phyloP scores from a whole-genome alignment of 805 yeast genomes.

The Clavispora asparagi region DNA sequence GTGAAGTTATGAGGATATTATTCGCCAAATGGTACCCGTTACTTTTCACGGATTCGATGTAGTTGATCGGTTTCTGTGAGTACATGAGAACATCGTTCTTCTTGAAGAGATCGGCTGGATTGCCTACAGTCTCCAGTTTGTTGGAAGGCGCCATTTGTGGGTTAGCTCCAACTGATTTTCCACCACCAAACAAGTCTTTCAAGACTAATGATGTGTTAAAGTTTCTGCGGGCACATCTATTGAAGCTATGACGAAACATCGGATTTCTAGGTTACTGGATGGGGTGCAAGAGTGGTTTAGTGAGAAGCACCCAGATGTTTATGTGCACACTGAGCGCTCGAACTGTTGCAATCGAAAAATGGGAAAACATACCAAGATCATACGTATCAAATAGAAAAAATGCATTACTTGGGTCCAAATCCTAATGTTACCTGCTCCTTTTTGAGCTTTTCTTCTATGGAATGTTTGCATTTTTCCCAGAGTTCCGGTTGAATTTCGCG shows the following conservation, averaged over 20 bases:
- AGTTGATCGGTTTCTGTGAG: slow-evolving; percentile 38
- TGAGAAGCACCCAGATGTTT: not conserved
- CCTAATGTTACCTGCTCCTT: not conserved
- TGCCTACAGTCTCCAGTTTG: slow-evolving; percentile 34
- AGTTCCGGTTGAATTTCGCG: slow-evolving; percentile 13
- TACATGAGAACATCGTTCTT: slow-evolving; percentile 40
- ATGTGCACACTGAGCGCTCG: not conserved
- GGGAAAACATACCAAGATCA: no score
- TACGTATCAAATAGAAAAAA: not conserved
- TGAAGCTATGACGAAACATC: not conserved
- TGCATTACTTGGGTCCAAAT: not conserved
- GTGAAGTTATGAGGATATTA: slow-evolving; percentile 43
- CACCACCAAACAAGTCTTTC: slow-evolving; percentile 26
- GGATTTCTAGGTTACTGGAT: not conserved
- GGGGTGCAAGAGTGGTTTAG: no score
- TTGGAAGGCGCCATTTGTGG: slow-evolving; percentile 26
- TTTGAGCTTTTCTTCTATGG: slow-evolving; percentile 20
- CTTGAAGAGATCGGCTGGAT: slow-evolving; percentile 40
- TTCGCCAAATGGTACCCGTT: slow-evolving; percentile 60
- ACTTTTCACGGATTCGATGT: slow-evolving; percentile 38
- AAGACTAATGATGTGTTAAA: not conserved
- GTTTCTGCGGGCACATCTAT: not conserved
- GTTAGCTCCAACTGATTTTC: slow-evolving; percentile 13
- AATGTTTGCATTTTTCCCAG: slow-evolving; percentile 25
- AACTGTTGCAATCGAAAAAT: not conserved